These are phyloP conservation scores for Smallanthus sonchifolius DNA, from an alignment of 129 eudicot species.

Conservation along the genomic window DNA sequence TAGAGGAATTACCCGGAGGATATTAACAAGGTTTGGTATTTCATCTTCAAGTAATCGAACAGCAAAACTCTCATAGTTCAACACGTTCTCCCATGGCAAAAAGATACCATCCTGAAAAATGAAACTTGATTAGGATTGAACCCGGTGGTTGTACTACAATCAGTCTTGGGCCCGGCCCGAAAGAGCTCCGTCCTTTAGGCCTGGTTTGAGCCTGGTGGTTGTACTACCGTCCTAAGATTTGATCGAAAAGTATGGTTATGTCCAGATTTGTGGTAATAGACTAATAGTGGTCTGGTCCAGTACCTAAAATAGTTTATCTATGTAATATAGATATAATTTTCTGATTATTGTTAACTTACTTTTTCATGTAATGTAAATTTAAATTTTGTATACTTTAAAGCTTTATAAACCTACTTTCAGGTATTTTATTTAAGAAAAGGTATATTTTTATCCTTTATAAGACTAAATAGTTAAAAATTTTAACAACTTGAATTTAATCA, in stretches of 20 bases:
- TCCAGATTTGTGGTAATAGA: neutral
- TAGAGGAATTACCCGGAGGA: constrained; percentile 63
- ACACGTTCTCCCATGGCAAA: constrained; percentile 88
- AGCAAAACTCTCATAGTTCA: constrained; percentile 90
- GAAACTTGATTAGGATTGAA: neutral
- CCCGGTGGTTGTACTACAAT: neutral
- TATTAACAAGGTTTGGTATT: constrained; percentile 73
- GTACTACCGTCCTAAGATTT: neutral
- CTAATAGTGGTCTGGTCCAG: neutral
- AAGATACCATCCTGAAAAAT: constrained; percentile 80
- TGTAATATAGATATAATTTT: neutral
- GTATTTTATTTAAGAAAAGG: neutral
- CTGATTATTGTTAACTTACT: neutral
- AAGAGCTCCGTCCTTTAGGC: neutral
- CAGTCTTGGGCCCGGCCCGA: neutral
- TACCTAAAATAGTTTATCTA: neutral
- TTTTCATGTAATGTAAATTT: too few relatives aligned
- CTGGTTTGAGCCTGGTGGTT: neutral
- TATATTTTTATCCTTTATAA: neutral
- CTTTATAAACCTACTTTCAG: neutral
- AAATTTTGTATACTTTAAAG: neutral
- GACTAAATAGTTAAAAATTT: neutral
- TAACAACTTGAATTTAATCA: too few relatives aligned
- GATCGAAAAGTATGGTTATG: neutral
- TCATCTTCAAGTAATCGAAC: constrained; percentile 88